phyloP scores from a whole-genome alignment of 495 filamentous ascomycete genomes.

The Parathielavia hyrcaniae region DNA sequence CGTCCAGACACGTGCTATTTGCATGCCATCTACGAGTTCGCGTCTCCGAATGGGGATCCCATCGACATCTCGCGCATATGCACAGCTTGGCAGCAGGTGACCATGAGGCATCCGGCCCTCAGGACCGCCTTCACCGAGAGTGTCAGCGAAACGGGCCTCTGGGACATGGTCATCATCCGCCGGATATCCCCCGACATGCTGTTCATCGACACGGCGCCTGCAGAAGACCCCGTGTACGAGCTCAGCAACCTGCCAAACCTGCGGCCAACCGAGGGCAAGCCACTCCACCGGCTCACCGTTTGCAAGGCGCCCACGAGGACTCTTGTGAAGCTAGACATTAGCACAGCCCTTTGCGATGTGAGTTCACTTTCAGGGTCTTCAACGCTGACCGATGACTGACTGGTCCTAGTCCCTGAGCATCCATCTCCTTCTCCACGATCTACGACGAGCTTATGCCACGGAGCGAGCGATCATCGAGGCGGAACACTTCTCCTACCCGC shows the following conservation, averaged over 20 bases:
- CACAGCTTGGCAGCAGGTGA: constrained; percentile 41
- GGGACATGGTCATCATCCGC: constrained; percentile 40
- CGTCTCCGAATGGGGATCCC: constrained; percentile 31
- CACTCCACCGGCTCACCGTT: constrained; percentile 42
- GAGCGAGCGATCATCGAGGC: constrained; percentile 27
- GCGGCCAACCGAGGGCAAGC: constrained; percentile 32
- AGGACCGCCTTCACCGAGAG: constrained; percentile 43
- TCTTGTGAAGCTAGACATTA: constrained; percentile 43
- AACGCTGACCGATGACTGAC: background rate
- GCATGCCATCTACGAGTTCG: constrained; percentile 57
- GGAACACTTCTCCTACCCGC: constrained; percentile 33
- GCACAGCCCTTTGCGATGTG: constrained; percentile 42
- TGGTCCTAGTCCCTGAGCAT: constrained; percentile 35
- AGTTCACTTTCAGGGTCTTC: background rate
- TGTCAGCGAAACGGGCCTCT: constrained; percentile 36
- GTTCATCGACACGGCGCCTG: constrained; percentile 40
- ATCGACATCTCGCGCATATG: constrained; percentile 42
- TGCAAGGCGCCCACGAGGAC: constrained; percentile 40
- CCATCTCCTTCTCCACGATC: constrained; percentile 38
- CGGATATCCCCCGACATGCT: constrained; percentile 43
- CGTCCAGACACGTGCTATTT: constrained; percentile 55
- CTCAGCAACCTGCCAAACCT: constrained; percentile 39
- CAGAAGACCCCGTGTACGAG: constrained; percentile 39
- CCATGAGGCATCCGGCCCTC: constrained; percentile 36
- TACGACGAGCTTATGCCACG: constrained; percentile 38